Evolutionary conservation across 345 rosid genomes (phyloP).

Genomic region (Passiflora organensis): DNA sequence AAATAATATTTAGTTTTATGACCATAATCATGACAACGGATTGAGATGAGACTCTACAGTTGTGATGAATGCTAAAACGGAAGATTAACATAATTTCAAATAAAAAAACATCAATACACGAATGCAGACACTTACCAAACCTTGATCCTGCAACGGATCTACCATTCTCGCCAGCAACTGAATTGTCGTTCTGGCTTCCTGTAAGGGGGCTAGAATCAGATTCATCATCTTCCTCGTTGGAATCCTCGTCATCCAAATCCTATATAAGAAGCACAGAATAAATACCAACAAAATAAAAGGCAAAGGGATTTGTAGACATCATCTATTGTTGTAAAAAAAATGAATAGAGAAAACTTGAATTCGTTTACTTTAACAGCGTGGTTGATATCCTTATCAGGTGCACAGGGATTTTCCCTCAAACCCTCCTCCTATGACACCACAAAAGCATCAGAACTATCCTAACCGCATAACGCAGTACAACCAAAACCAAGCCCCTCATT

Average conservation of each 20-base stretch:
- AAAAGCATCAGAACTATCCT: constrained; percentile 12
- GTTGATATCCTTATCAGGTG: constrained; percentile 26
- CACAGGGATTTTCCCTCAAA: constrained; percentile 37
- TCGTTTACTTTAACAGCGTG: constrained; percentile 49
- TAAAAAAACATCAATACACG: not conserved
- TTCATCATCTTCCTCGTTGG: constrained; percentile 55
- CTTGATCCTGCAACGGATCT: constrained; percentile 43
- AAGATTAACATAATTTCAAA: not conserved
- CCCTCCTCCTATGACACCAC: constrained; percentile 51
- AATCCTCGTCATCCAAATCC: constrained; percentile 43
- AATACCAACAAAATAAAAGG: not conserved
- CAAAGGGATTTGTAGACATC: not conserved
- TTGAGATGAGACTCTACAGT: too few relatives aligned
- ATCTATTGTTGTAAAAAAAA: not conserved
- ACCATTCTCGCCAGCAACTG: constrained; percentile 35
- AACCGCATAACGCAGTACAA: not conserved
- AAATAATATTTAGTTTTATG: too few relatives aligned
- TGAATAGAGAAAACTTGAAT: not conserved
- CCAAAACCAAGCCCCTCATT: not conserved
- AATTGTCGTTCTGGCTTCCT: constrained; percentile 58
- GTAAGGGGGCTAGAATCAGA: constrained; percentile 44
- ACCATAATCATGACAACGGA: too few relatives aligned
- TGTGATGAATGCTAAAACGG: too few relatives aligned
- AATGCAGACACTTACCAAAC: constrained; percentile 30
- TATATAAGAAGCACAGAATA: too few relatives aligned